Base-by-base conservation (phyloP, 805 yeast genomes). In the Kodamaea restingae region DNA sequence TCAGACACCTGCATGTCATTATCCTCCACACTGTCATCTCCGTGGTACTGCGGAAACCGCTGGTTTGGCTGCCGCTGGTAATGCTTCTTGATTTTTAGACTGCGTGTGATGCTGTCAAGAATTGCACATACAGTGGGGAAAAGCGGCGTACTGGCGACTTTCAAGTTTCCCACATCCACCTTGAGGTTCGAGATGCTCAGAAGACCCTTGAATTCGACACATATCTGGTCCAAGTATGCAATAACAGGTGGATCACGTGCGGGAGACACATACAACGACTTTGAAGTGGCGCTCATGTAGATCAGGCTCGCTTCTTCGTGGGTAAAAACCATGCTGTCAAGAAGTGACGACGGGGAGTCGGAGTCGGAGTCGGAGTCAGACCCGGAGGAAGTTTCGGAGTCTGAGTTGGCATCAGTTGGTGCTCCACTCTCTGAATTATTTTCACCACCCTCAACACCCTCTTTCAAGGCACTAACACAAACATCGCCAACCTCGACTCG, bases 201-300 rank as follows among this genome's bases (percentile, higher is more conserved):
- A 15, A 68, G 45, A 2, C 85, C 84, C 42, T 73, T 72, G 46
- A 81, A 80, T 4, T 67, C 60, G 2, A 75, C 40, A 2, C 54
- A 55, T 4, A 72, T 46, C 7, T 52, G 40, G 48, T 74, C 72
- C n/a, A 69, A 52, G 43, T 55, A 51, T 7, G 56, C 45, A 4
- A 70, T 32, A 7, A 52, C 40, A 2, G 58, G 56, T 5, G 51
- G 47, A 0, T 38, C 42, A 18, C 36, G 43, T 42, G 11, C 45
- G 12, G 32, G 22, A 4, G 20, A 10, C 6, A 17, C 32, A 30
- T 17, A 30, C 35, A 71, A 62, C 2, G 77, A 54, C 36, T 74
- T 71, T 0, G 86, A 78, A 8, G 82, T 67, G 2, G 95, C 95
- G 58, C 95, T 85, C 90, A 85, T 79, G 54, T 84, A 87, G 14